These are phyloP conservation scores for Plasmodium reichenowi DNA, from an alignment of 169 alveolate species.

Conservation along the genomic window DNA sequence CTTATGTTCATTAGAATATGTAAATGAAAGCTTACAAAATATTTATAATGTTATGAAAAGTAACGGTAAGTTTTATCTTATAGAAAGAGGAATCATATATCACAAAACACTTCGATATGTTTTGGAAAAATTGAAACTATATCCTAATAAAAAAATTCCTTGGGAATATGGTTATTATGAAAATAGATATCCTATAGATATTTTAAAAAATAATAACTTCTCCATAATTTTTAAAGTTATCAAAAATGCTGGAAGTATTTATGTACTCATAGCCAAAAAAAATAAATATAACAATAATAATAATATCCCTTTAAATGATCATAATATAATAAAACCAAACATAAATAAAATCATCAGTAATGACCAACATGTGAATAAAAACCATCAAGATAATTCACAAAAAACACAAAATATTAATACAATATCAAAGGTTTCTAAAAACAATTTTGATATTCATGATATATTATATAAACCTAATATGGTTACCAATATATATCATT, in stretches of 20 bases:
- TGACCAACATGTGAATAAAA: too few relatives aligned
- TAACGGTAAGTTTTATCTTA: conserved; percentile 77
- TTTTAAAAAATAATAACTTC: conserved; percentile 66
- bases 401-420: conserved; percentile 3
- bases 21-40: conserved; percentile 77
- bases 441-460: conserved; percentile 17
- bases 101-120: conserved; percentile 75
- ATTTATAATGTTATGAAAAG: conserved; percentile 80
- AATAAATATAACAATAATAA: background rate
- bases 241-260: conserved; percentile 75
- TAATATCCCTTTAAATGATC: background rate
- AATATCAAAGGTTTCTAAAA: background rate
- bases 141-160: conserved; percentile 85
- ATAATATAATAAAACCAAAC: background rate
- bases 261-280: conserved; percentile 69
- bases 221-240: conserved; percentile 44
- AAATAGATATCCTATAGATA: conserved; percentile 81
- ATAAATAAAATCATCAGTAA: background rate
- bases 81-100: conserved; percentile 85
- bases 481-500: too few relatives aligned
- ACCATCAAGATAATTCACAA: too few relatives aligned
- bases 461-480: conserved; percentile 9
- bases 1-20: conserved; percentile 85
- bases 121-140: conserved; percentile 79
- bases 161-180: conserved; percentile 88